Evolutionary conservation across 805 yeast species (phyloP), one percentile per base, ranked within the genome.

Genomic region (Candida tallmaniae): DNA sequence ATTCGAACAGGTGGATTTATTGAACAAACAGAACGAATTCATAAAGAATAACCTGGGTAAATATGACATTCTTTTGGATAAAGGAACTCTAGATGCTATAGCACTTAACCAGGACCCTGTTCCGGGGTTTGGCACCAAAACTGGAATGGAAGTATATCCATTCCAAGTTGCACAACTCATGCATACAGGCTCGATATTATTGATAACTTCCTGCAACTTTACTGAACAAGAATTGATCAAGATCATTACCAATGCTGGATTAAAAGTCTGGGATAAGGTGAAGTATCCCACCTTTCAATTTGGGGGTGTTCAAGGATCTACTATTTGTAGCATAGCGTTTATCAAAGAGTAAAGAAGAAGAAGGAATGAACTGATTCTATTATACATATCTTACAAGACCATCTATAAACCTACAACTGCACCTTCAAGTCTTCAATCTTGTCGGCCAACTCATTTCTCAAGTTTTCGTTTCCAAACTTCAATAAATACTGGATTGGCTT

Each of bases 81-180:
- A 93, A 56, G 99, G 99, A 6, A 93, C 99, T 0, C 62, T 93
- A 15, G 99, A 93, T 61, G 99, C 99, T 4, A 90, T 93, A 41
- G 97, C 96, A 0, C 68, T 93, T 29, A 85, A 86, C 54, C 82
- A 81, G 15, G 64, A 56, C 6, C 62, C 63, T 1, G 25, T 65
- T 8, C 45, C 64, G 2, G 69, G 58, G 14, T 74, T 73, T 39
- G 69, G 59, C 6, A 68, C 65, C 6, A 62, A 65, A 38, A 68
- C 73, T 12, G 71, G 74, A 6, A 53, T 73, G 38, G 77, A 80
- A 18, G 62, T 76, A 11, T 90, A 93, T 49, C 78, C 88, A 0
- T 43, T 46, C 0, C 78, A 75, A 23, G 79, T 86, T 14, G 63
- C 65, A 29, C 69, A 71, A 36, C 46, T 85, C 34, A 60, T 93